These are phyloP conservation scores for Populus euphratica DNA, from an alignment of 345 rosid species.

Conservation along the genomic window DNA sequence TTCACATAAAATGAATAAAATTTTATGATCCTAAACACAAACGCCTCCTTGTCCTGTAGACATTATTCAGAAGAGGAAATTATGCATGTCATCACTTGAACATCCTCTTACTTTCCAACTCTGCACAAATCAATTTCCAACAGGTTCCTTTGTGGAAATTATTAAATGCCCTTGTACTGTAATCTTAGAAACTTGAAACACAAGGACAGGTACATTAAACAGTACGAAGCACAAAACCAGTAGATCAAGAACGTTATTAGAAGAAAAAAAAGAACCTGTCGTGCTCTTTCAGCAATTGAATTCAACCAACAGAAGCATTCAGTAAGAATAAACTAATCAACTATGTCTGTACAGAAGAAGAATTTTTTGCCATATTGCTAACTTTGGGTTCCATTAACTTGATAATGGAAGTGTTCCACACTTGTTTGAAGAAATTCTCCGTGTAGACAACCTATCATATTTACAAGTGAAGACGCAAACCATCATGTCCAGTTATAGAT, in stretches of 20 bases:
- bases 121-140: too few relatives aligned
- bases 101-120: too few relatives aligned
- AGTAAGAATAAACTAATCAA: background rate
- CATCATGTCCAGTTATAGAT: constrained; percentile 74
- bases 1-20: too few relatives aligned
- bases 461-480: background rate
- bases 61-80: too few relatives aligned
- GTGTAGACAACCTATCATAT: background rate
- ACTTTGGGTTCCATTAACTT: background rate
- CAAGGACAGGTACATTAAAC: too few relatives aligned
- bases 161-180: too few relatives aligned
- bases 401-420: background rate
- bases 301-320: background rate
- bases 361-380: background rate
- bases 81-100: too few relatives aligned
- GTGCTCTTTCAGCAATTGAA: background rate
- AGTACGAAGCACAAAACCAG: too few relatives aligned
- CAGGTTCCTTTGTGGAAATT: too few relatives aligned
- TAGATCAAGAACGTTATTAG: background rate
- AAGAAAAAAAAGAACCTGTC: background rate
- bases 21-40: too few relatives aligned
- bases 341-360: background rate
- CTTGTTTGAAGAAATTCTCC: background rate
- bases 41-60: too few relatives aligned
- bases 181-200: too few relatives aligned